Conservation (phyloP, 768 basidiomycete species). For the Lactarius akahatsu region DNA sequence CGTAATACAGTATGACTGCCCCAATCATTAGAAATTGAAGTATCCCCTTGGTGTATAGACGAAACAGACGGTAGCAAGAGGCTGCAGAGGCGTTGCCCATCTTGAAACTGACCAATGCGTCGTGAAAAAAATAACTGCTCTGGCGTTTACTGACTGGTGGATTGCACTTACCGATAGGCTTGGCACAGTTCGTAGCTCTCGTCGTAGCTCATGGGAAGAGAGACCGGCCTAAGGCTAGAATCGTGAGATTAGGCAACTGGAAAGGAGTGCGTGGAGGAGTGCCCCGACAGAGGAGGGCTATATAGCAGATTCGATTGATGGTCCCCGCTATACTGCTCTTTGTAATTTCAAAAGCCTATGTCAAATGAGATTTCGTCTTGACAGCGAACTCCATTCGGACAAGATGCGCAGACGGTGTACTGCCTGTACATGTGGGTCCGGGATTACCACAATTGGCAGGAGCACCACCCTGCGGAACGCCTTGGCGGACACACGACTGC, state of each 20-base stretch:
- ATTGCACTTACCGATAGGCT: neutral
- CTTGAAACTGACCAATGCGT: neutral
- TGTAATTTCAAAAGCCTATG: neutral
- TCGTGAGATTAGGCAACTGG: neutral
- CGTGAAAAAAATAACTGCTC: neutral
- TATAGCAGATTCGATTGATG: neutral
- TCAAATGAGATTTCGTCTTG: neutral
- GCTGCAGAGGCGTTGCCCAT: neutral
- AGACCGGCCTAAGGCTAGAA: neutral
- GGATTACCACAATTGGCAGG: neutral
- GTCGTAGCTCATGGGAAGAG: neutral
- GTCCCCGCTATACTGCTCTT: neutral
- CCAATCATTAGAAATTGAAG: slow-evolving; percentile 2
- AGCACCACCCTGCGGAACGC: too few relatives aligned
- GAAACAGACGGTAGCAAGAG: slow-evolving; percentile 8
- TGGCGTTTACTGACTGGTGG: neutral
- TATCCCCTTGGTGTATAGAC: neutral
- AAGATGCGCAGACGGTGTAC: neutral
- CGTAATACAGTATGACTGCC: slow-evolving; percentile 41
- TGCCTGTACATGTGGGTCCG: neutral
- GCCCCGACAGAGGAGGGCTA: neutral
- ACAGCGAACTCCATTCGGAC: neutral
- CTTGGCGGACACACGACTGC: too few relatives aligned
- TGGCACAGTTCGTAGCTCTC: neutral
- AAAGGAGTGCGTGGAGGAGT: neutral